Evolutionary conservation across 1,284 basidiomycete species (phyloP).

Genomic region (Cutaneotrichosporon sp.): DNA sequence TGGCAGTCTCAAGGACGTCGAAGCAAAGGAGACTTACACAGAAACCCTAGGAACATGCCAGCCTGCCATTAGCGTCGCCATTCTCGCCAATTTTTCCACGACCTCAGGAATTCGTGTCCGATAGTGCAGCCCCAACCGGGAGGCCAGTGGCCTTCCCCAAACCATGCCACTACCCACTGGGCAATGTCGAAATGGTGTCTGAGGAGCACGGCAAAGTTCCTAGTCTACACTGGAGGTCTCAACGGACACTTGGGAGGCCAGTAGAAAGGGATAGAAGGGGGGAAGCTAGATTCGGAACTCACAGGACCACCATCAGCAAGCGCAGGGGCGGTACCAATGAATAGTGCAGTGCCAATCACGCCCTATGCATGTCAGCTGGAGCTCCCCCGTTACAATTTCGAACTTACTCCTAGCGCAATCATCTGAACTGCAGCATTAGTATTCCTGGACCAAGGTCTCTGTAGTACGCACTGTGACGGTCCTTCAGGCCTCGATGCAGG

Average conservation of each 20-base stretch:
- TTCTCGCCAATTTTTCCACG: neutral
- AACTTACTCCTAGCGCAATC: conserved; percentile 18
- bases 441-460: neutral
- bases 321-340: conserved; percentile 16
- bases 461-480: conserved; percentile 19
- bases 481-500: conserved; percentile 19
- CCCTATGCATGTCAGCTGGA: conserved; percentile 11
- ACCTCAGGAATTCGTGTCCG: too few relatives aligned
- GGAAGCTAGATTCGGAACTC: neutral
- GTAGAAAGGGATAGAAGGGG: neutral
- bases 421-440: conserved; percentile 15
- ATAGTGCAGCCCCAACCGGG: too few relatives aligned
- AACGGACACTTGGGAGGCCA: too few relatives aligned
- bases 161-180: too few relatives aligned
- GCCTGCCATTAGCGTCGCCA: conserved; percentile 3
- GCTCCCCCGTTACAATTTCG: neutral
- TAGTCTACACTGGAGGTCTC: too few relatives aligned
- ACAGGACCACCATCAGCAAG: conserved; percentile 47
- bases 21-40: conserved; percentile 2
- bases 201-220: too few relatives aligned
- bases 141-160: too few relatives aligned
- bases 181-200: too few relatives aligned
- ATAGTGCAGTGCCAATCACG: conserved; percentile 18
- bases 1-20: too few relatives aligned
- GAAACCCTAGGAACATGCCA: conserved; percentile 16